Evolutionary conservation across 2,329 filamentous ascomycete genomes (phyloP), one percentile per base, ranked within the genome.

Genomic region (Knoxdaviesia proteae): DNA sequence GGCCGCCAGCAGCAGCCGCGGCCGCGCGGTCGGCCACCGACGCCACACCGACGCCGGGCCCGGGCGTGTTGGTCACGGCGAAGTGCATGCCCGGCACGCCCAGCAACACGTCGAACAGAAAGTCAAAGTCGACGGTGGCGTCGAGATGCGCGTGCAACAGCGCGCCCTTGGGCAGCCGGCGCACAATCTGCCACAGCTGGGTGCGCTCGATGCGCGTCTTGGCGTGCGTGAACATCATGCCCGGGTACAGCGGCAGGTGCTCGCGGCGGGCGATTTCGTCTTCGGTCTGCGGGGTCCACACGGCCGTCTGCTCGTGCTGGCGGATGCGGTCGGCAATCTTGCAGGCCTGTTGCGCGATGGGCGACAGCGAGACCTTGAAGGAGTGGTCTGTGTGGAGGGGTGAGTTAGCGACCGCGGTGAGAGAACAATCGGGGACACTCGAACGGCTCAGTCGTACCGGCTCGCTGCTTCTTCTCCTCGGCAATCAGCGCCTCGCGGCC

Each of bases 151-250:
- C 84, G 61, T 96, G 87, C 46, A 93, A 61, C 32, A 93, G 64
- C 6, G 78, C 69, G 8, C 88, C 90, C 58, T 96, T 96, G 32
- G 88, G 88, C 81, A 96, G 84, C 48, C 65, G 71, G 46, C 77
- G 72, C 10, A 94, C 71, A 51, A 94, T 90, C 49, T 75, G 69
- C 84, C 84, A 96, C 30, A 94, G 66, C 53, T 77, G 77, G 9
- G 84, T 93, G 50, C 68, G 67, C 59, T 93, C 84, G 74, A 94
- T 92, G 35, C 75, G 74, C n/a, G 77, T 71, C 58, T 86, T 88
- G 50, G 84, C 84, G 34, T 88, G 68, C 34, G 73, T 77, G 60
- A 94, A 94, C 81, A 93, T 90, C 80, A 94, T 93, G 7, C 87
- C 87, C 0, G 84, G 84, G 54, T 81, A 84, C 41, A 88, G 63